Evolutionary conservation across 345 rosid species (phyloP), one percentile per base, ranked within the genome.

Genomic region (Rhodamnia rubescens): DNA sequence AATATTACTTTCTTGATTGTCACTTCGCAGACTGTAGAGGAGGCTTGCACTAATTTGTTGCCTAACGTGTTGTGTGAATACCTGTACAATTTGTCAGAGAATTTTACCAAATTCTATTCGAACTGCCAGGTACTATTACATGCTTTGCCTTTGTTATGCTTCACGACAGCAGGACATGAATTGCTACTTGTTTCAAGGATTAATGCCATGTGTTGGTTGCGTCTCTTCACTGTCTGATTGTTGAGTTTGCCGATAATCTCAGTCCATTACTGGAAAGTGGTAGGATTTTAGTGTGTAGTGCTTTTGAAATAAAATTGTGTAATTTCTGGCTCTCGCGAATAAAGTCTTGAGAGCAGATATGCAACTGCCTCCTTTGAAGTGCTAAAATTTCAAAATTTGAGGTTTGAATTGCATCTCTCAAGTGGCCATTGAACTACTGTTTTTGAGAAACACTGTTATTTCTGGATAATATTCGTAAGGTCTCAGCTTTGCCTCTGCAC

Each of bases 41-140:
- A 95, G 85, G 98, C 98, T 56, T 94, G 95, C 88, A 83, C 91
- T 80, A 93, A 92, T 90, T 89, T 97, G 80, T 88, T 94, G 81
- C 99, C 99, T 4, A 93, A 89, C 50, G 91, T 92, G 54, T 52
- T 97, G 87, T 97, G 99, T 40, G 98, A 95, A 88, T 95, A 95
- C 87, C 97, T 97, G 36, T 97, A 94, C 85, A 88, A 86, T 69
- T 87, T 95, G 64, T 95, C 98, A 0, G 98, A 95, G 61, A 24
- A 93, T 90, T 97, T 88, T 92, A 91, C 97, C 26, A 91, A 84
- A 80, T 97, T 97, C 87, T 97, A 97, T 74, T 91, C 95, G 58
- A 92, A 92, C 85, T 94, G 98, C 89, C 94, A 92, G 95, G 98
- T 95, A 89, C 82, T 56, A 55, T 59, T 86, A 13, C 53, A 36